Percentiles rank a stretch among this genome's conserved stretches.
phyloP scores from a whole-genome alignment of 139 green algal genomes.

The Micractinium sp. region DNA sequence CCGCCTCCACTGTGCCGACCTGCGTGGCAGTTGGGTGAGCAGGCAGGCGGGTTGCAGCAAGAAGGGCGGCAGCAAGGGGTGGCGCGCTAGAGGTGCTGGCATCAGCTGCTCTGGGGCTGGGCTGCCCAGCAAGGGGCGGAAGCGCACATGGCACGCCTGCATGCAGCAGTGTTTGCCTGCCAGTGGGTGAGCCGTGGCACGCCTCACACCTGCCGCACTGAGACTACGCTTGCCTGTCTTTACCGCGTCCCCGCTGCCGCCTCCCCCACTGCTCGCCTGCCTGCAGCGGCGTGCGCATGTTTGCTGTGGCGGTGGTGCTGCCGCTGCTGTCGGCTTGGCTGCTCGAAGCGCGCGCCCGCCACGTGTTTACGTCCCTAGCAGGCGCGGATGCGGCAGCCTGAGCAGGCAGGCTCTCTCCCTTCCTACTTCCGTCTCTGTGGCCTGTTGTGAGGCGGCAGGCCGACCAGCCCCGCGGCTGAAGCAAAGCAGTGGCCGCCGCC shows the following conservation, averaged over 20 bases:
- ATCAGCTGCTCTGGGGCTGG: background rate
- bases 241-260: too few relatives aligned
- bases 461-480: too few relatives aligned
- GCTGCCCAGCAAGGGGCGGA: background rate
- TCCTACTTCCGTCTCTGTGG: too few relatives aligned
- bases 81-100: background rate
- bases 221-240: background rate
- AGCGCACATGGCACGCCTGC: background rate
- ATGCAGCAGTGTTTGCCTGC: background rate
- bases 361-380: background rate
- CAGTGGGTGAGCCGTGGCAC: background rate
- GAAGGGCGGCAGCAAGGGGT: too few relatives aligned
- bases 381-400: background rate
- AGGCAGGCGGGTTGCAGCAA: background rate
- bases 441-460: too few relatives aligned
- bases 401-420: background rate
- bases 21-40: background rate
- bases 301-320: background rate
- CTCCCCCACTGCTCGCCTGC: background rate
- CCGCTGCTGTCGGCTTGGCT: background rate
- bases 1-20: background rate
- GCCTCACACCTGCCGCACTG: too few relatives aligned
- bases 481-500: too few relatives aligned
- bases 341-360: background rate
- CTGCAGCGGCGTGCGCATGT: slow-evolving; percentile 5